These are phyloP conservation scores for Naganishia sp. DNA, from an alignment of 1,284 basidiomycete species.

Conservation along the genomic window DNA sequence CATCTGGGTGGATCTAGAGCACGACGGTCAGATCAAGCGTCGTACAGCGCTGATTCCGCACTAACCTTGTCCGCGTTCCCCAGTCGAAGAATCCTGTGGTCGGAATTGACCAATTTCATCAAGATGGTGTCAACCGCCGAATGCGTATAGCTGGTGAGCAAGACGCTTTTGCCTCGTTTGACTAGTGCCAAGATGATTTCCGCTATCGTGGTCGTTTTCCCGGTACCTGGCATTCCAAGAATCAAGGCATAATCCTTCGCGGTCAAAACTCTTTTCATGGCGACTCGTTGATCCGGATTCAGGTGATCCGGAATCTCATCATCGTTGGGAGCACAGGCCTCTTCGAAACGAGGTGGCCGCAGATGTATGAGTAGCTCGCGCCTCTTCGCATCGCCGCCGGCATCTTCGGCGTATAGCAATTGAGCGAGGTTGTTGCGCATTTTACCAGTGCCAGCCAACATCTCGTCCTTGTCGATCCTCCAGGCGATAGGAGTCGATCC, in stretches of 20 bases:
- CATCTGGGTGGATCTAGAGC: constrained; percentile 72
- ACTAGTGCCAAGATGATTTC: constrained; percentile 81
- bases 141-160: constrained; percentile 92
- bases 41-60: neutral
- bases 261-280: constrained; percentile 71
- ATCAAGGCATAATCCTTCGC: constrained; percentile 89
- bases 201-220: constrained; percentile 94
- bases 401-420: constrained; percentile 66
- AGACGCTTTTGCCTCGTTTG: constrained; percentile 76
- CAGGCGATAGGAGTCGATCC: constrained; percentile 60
- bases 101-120: constrained; percentile 69
- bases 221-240: constrained; percentile 97
- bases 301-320: constrained; percentile 56
- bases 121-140: constrained; percentile 96
- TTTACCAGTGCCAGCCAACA: constrained; percentile 79
- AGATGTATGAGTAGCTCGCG: constrained; percentile 79
- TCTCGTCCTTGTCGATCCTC: constrained; percentile 91
- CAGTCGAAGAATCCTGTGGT: constrained; percentile 76
- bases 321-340: constrained; percentile 42
- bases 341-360: constrained; percentile 64
- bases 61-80: constrained; percentile 88
- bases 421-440: constrained; percentile 87
- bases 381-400: constrained; percentile 63
- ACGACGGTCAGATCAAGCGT: constrained; percentile 1
- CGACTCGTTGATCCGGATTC: constrained; percentile 73